Base-by-base conservation (phyloP, 169 alveolate species). In the Eimeria falciformis region DNA sequence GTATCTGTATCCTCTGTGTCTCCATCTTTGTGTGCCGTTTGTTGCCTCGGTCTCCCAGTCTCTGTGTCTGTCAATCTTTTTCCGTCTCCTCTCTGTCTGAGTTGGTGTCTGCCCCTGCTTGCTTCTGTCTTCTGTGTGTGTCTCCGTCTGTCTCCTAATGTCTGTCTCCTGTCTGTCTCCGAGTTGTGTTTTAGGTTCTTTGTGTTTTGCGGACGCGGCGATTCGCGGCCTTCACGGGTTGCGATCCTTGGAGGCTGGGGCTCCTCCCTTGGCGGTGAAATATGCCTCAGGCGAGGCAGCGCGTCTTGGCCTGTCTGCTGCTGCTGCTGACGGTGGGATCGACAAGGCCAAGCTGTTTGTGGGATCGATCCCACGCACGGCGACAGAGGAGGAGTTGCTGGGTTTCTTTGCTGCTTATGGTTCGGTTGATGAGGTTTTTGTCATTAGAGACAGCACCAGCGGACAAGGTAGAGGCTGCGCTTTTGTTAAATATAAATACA, bases 161-260 rank as follows among this genome's bases (percentile, higher is more conserved):
- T n/a, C n/a, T n/a, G n/a, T n/a, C n/a, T n/a, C n/a, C n/a, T 17
- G 55, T 29, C n/a, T 50, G 25, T 95, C 97, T 81, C 97, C 98
- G 25, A 95, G 95, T 83, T 97, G 95, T 29, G 94, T 91, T 46
- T 94, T 97, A 98, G 97, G 96, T n/a, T 97, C 98, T 5, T 93
- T 97, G 50, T 95, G 98, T 75, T 97, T 96, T 90, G 99, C 99
- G 18, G 99, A 97, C 83, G 95, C 96, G 53, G 98, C 98, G 55
- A 94, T 97, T 40, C 95, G 98, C 25, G 96, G 96, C 45, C 95
- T 97, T 21, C 96, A 96, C 89, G 95, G 96, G 78, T 94, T 91
- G 71, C 71, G 93, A 45, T 95, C 95, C 0, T 92, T 97, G 14
- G 98, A 97, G 78, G 94, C 95, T 45, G 96, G 96, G 46, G 92